Percentiles rank a stretch among this genome's conserved stretches.
These are phyloP conservation scores for Pseudocercospora vitis DNA, from an alignment of 2,329 filamentous ascomycete species.

Conservation along the genomic window DNA sequence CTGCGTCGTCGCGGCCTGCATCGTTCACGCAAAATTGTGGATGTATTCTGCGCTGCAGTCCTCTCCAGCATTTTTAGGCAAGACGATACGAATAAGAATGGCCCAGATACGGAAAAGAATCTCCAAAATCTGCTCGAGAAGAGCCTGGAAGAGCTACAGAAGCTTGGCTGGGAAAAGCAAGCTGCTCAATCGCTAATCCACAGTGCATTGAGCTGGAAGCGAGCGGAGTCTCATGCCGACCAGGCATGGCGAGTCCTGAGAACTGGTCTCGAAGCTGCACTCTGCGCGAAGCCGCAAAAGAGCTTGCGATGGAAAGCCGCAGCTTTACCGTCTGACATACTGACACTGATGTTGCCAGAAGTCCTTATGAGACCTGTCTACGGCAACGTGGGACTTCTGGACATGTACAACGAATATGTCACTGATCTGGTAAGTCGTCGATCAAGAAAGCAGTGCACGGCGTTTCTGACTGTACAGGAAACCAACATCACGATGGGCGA, in stretches of 20 bases:
- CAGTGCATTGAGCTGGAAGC: not conserved
- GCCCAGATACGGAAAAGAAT: too few relatives aligned
- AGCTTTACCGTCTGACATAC: not conserved
- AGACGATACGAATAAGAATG: too few relatives aligned
- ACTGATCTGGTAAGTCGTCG: not conserved
- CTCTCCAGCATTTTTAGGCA: too few relatives aligned
- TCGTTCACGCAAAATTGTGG: not conserved
- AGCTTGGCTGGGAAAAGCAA: not conserved
- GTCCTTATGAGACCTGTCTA: not conserved
- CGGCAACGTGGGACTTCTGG: not conserved
- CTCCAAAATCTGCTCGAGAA: not conserved
- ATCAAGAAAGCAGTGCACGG: not conserved
- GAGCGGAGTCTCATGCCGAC: not conserved
- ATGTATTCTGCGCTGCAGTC: not conserved
- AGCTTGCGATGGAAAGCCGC: not conserved
- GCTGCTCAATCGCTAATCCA: not conserved
- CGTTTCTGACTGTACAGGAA: not conserved
- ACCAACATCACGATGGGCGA: not conserved
- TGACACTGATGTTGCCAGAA: not conserved
- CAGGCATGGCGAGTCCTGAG: not conserved
- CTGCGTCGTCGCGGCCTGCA: not conserved
- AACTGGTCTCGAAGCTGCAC: not conserved
- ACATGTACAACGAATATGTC: conserved; percentile 2
- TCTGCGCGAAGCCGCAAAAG: not conserved
- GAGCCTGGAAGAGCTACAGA: not conserved